Conservation (phyloP, 2,329 filamentous ascomycete species). For the Fusarium sulawesiense region DNA sequence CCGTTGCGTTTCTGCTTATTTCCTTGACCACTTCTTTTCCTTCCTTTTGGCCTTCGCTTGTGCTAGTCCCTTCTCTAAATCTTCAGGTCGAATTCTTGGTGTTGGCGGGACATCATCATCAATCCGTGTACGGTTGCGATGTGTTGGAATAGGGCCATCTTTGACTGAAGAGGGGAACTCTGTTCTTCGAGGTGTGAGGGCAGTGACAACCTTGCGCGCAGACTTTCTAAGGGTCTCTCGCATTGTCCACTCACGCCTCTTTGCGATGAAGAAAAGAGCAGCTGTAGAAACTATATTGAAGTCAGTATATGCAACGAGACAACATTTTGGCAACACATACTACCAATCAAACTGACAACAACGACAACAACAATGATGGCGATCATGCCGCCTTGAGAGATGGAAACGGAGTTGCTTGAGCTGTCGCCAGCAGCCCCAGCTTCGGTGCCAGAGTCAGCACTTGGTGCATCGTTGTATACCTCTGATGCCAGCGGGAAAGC, state of each 20-base stretch:
- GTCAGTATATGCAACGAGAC: slow-evolving; percentile 25
- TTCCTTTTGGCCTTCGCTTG: slow-evolving; percentile 53
- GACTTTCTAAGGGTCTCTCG: slow-evolving; percentile 77
- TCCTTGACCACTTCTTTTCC: slow-evolving; percentile 44
- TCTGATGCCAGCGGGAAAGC: slow-evolving; percentile 59
- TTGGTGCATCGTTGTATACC: slow-evolving; percentile 52
- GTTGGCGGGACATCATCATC: slow-evolving; percentile 69
- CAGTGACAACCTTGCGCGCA: slow-evolving; percentile 69
- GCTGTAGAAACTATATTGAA: slow-evolving; percentile 67
- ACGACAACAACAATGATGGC: slow-evolving; percentile 81
- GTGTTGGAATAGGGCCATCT: slow-evolving; percentile 47
- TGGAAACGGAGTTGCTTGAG: slow-evolving; percentile 65
- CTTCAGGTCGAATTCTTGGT: slow-evolving; percentile 63
- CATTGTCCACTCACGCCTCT: slow-evolving; percentile 86
- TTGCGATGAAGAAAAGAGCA: slow-evolving; percentile 80
- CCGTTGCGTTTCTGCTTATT: slow-evolving; percentile 6
- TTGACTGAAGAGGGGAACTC: slow-evolving; percentile 71
- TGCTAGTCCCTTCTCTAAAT: slow-evolving; percentile 68
- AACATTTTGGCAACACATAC: slow-evolving; percentile 59
- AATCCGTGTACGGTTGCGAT: slow-evolving; percentile 58
- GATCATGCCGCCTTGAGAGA: slow-evolving; percentile 77
- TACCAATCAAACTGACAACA: slow-evolving; percentile 73
- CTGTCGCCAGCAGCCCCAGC: slow-evolving; percentile 74
- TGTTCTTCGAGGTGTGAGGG: slow-evolving; percentile 69
- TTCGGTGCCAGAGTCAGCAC: slow-evolving; percentile 59